Conservation (phyloP, 2,329 filamentous ascomycete genomes). For the Neonectria ditissima region DNA sequence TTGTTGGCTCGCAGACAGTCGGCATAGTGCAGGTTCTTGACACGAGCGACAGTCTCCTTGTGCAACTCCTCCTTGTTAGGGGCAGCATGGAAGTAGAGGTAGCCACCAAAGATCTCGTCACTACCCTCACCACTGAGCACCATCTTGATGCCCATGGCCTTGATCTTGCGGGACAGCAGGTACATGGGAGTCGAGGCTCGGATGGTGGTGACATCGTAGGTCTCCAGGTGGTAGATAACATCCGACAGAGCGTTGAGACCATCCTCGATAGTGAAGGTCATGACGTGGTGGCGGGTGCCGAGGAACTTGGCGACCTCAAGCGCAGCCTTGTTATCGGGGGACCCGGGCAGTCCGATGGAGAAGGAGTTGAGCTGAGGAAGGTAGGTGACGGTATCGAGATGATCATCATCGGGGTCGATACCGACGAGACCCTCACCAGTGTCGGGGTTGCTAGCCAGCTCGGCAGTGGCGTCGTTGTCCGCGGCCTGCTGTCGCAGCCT, state of each 20-base stretch:
- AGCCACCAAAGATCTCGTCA: conserved; percentile 98
- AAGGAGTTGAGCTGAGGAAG: conserved; percentile 98
- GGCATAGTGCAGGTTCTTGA: conserved; percentile 96
- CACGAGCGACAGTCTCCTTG: conserved; percentile 90
- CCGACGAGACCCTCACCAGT: conserved; percentile 83
- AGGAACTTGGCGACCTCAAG: conserved; percentile 95
- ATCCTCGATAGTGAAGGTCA: conserved; percentile 98
- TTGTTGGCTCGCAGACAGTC: conserved; percentile 99
- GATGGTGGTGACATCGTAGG: conserved; percentile 98
- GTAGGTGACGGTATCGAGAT: conserved; percentile 89
- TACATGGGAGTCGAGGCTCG: conserved; percentile 99
- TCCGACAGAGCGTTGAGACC: conserved; percentile 96
- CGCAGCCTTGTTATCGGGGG: conserved; percentile 92
- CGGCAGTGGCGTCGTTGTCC: conserved; percentile 57
- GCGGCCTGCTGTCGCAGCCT: conserved; percentile 76
- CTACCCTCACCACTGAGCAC: conserved; percentile 96
- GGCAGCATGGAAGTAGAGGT: conserved; percentile 97
- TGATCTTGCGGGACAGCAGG: conserved; percentile 96
- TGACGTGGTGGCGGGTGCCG: conserved; percentile 96
- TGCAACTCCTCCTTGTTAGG: conserved; percentile 94
- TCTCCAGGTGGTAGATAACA: conserved; percentile 98
- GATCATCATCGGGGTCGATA: conserved; percentile 87
- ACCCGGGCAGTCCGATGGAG: conserved; percentile 94
- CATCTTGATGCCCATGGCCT: conserved; percentile 99
- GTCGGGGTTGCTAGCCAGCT: conserved; percentile 61